phyloP scores from a whole-genome alignment of 2,329 filamentous ascomycete species.

The Phoma herbarum region DNA sequence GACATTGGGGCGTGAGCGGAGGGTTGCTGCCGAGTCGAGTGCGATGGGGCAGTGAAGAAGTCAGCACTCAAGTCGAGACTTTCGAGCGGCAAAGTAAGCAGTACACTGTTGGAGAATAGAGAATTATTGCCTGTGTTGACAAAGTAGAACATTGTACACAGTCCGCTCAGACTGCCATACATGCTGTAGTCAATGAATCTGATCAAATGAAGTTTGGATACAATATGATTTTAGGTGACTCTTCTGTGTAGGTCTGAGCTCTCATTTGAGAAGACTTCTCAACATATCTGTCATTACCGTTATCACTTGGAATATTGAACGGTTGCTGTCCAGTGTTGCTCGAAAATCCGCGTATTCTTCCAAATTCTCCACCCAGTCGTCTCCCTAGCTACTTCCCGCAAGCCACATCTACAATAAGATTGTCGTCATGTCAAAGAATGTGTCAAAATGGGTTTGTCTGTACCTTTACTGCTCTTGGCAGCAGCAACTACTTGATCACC shows the following conservation, averaged over 20 bases:
- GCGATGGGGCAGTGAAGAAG: not conserved
- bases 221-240: not conserved
- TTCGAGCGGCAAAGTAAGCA: not conserved
- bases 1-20: not conserved
- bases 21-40: constrained; percentile 3
- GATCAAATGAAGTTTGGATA: not conserved
- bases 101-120: not conserved
- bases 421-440: not conserved
- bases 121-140: not conserved
- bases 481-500: too few relatives aligned
- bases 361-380: not conserved
- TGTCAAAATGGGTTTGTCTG: too few relatives aligned
- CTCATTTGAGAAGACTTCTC: not conserved
- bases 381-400: too few relatives aligned
- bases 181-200: not conserved
- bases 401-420: not conserved
- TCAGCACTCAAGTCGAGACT: not conserved
- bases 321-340: not conserved
- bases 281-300: not conserved
- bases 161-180: not conserved
- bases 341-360: too few relatives aligned
- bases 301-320: not conserved
- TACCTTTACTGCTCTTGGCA: not conserved
- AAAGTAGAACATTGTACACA: not conserved
- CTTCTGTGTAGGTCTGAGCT: not conserved